Evolutionary conservation across 179 eudicot genomes (phyloP).

Genomic region (Kewa caespitosa): DNA sequence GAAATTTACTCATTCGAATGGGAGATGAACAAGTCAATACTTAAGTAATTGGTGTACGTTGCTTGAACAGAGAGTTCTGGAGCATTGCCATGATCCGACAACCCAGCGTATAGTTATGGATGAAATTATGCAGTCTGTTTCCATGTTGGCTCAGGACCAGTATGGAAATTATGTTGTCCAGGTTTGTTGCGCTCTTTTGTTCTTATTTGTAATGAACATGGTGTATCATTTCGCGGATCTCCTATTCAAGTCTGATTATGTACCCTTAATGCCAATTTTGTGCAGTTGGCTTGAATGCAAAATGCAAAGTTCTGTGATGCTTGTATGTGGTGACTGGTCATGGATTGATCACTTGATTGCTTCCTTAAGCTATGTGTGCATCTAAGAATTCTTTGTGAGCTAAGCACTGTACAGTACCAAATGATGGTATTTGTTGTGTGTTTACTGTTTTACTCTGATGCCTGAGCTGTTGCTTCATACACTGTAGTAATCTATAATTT

Average conservation of each 20-base stretch:
- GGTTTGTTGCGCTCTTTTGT: slow-evolving; percentile 36
- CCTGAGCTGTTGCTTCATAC: too few species aligned
- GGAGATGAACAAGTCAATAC: slow-evolving; percentile 1
- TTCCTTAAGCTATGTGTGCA: too few species aligned
- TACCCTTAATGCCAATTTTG: neutral
- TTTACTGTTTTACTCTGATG: too few species aligned
- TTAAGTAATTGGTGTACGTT: slow-evolving; percentile 7
- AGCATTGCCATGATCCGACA: slow-evolving; percentile 66
- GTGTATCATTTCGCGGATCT: neutral
- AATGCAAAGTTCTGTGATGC: neutral
- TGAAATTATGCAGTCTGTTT: slow-evolving; percentile 71
- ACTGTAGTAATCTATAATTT: neutral
- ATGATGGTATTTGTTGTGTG: too few species aligned
- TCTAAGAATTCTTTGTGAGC: too few species aligned
- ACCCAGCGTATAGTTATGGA: slow-evolving; percentile 72
- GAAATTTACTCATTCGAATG: neutral
- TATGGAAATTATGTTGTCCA: slow-evolving; percentile 95
- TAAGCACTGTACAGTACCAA: too few species aligned
- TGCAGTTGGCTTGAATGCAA: too few species aligned
- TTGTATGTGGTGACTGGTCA: neutral
- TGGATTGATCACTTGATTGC: too few species aligned
- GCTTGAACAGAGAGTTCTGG: slow-evolving; percentile 70
- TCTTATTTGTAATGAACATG: neutral
- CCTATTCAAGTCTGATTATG: neutral
- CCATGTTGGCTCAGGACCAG: slow-evolving; percentile 85